Conservation (phyloP, 2,329 filamentous ascomycete genomes). For the Penicillium sp. region DNA sequence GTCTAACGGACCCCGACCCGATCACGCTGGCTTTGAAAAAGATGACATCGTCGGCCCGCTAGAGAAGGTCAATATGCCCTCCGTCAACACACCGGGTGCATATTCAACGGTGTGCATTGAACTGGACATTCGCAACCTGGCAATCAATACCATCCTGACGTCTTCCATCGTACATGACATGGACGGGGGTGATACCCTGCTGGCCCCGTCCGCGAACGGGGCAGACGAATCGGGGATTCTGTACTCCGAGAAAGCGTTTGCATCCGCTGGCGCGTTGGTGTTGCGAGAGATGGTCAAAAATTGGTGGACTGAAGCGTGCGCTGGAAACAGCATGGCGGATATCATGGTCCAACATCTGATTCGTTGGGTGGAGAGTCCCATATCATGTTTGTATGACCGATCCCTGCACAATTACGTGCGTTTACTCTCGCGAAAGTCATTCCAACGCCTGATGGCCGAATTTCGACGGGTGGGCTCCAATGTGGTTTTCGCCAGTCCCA, state of each 20-base stretch:
- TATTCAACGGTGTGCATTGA: slow-evolving; percentile 97
- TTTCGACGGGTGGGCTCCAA: slow-evolving; percentile 93
- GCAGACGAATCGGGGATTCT: slow-evolving; percentile 61
- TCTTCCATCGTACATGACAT: slow-evolving; percentile 95
- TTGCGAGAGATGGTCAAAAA: slow-evolving; percentile 96
- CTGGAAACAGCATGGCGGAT: slow-evolving; percentile 88
- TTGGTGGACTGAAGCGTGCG: slow-evolving; percentile 95
- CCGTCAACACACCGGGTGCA: slow-evolving; percentile 85
- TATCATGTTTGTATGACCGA: slow-evolving; percentile 90
- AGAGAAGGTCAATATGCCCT: slow-evolving; percentile 85
- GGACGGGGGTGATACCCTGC: slow-evolving; percentile 79
- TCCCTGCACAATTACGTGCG: slow-evolving; percentile 96
- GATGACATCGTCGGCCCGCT: slow-evolving; percentile 80
- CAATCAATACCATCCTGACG: slow-evolving; percentile 95
- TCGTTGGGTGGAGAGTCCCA: slow-evolving; percentile 90
- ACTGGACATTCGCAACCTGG: slow-evolving; percentile 83
- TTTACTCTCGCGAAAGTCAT: slow-evolving; percentile 96
- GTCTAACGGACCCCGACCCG: slow-evolving; percentile 78
- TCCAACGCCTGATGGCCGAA: slow-evolving; percentile 94
- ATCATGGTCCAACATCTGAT: slow-evolving; percentile 96
- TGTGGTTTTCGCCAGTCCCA: slow-evolving; percentile 89
- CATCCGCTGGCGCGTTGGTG: slow-evolving; percentile 83
- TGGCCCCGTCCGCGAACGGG: slow-evolving; percentile 69
- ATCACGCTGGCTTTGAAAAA: slow-evolving; percentile 92
- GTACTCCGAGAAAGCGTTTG: slow-evolving; percentile 83